Percentiles rank a stretch among this genome's conserved stretches.
phyloP scores from a whole-genome alignment of 768 basidiomycete species.

The Suillus decipiens region DNA sequence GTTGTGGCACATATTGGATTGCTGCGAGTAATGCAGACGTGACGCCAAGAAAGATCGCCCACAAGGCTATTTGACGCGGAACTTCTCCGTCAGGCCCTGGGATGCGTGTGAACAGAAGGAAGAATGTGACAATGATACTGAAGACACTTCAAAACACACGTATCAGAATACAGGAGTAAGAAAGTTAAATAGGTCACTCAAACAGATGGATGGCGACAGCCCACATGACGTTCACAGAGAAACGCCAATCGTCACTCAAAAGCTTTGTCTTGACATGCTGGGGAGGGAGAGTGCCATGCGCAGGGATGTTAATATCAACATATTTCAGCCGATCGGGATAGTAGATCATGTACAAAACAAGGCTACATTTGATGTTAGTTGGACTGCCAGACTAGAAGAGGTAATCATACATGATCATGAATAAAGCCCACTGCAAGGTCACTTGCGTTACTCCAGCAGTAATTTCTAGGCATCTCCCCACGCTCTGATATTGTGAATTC shows the following conservation, averaged over 20 bases:
- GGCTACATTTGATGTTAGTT: slow-evolving; percentile 42
- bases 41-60: slow-evolving; percentile 89
- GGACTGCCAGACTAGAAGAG: background rate
- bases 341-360: slow-evolving; percentile 90
- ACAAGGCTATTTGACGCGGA: slow-evolving; percentile 45
- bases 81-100: slow-evolving; percentile 36
- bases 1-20: slow-evolving; percentile 87
- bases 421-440: slow-evolving; percentile 79
- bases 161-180: slow-evolving; percentile 1
- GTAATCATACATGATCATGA: slow-evolving; percentile 77
- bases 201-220: slow-evolving; percentile 75
- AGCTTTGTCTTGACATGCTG: slow-evolving; percentile 47
- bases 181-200: slow-evolving; percentile 27
- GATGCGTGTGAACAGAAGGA: slow-evolving; percentile 52
- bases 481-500: slow-evolving; percentile 42
- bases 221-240: slow-evolving; percentile 77
- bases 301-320: slow-evolving; percentile 42
- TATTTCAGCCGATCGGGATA: slow-evolving; percentile 87
- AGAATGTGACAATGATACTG: slow-evolving; percentile 58
- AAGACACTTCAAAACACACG: slow-evolving; percentile 44
- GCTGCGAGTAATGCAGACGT: slow-evolving; percentile 76
- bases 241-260: slow-evolving; percentile 70
- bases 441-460: slow-evolving; percentile 85
- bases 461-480: slow-evolving; percentile 74
- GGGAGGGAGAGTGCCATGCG: slow-evolving; percentile 43